Base-by-base conservation (phyloP, 441 rosid genomes). In the Populus hybrid region DNA sequence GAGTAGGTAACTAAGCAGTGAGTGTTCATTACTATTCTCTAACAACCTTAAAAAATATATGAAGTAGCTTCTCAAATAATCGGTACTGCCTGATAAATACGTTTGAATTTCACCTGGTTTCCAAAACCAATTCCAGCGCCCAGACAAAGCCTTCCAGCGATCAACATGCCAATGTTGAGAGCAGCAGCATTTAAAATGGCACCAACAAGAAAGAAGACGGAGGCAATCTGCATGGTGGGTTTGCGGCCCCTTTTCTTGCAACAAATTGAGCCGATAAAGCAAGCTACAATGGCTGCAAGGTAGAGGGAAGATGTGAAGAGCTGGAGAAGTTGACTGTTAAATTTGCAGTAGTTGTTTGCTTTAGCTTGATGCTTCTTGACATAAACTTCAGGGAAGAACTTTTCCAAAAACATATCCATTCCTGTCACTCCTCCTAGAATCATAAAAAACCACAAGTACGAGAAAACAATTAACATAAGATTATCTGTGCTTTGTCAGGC, bases 121-220 rank as follows among this genome's bases (percentile, higher is more conserved):
- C 89, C 94, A 50, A 91, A 91, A 61, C 94, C 94, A 23, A 91
- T 90, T 4, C 93, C 93, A 0, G 73, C 74, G 6, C 94, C 94
- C 4, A 91, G 89, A 35, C 77, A 76, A 73, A 89, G 61, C 72
- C 93, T 77, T 45, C 94, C 91, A 28, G 70, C 42, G 23, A 91
- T 88, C 73, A 91, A 80, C 89, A 89, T 80, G 33, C 36, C 72
- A 18, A 88, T 75, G 76, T 88, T 84, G 72, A 36, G 36, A 0
- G 91, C 91, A 56, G 77, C 64, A 24, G 84, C 84, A 40, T 85
- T 87, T n/a, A 88, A 36, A 42, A 70, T 9, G 31, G 88, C 84
- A 2, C 93, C 93, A 4, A 18, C 16, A 3, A 88, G 77, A 72
- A 87, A 91, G 80, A 86, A 84, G 3, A 91, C 0, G 9, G 90